phyloP scores from a whole-genome alignment of 441 rosid species.

The Euphorbia celastroides region DNA sequence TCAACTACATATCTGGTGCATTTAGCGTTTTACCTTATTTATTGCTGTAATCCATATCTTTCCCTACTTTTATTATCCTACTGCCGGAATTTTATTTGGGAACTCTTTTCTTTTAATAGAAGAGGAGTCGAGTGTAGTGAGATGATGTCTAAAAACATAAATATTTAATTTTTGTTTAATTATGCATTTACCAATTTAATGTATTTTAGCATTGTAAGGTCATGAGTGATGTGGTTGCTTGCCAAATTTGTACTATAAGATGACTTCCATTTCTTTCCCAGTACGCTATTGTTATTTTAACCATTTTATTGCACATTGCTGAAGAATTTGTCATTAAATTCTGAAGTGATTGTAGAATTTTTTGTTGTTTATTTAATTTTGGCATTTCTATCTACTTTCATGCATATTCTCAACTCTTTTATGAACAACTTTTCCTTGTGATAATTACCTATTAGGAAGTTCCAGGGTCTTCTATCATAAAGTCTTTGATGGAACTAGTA shows the following conservation, averaged over 20 bases:
- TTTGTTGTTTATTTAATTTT: background rate
- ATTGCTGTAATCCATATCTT: background rate
- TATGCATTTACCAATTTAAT: background rate
- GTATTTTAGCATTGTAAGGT: too few species aligned
- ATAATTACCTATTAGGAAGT: slow-evolving; percentile 44
- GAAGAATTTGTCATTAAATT: background rate
- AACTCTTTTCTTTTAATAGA: background rate
- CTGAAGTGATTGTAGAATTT: background rate
- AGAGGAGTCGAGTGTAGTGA: background rate
- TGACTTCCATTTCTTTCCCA: too few species aligned
- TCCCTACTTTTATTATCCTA: background rate
- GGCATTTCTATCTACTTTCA: background rate
- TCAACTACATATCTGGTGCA: background rate
- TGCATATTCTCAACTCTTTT: background rate
- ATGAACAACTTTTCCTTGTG: slow-evolving; percentile 14
- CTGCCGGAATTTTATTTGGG: background rate
- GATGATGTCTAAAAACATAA: background rate
- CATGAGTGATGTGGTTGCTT: too few species aligned
- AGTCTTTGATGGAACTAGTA: slow-evolving; percentile 49
- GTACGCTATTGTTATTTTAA: slow-evolving; percentile 1
- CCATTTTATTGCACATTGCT: background rate
- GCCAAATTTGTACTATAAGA: background rate
- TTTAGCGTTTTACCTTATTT: background rate
- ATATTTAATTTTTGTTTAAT: slow-evolving; percentile 2
- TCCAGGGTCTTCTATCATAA: slow-evolving; percentile 59